phyloP scores from a whole-genome alignment of 1,284 basidiomycete genomes.

The Vanrija humicola region DNA sequence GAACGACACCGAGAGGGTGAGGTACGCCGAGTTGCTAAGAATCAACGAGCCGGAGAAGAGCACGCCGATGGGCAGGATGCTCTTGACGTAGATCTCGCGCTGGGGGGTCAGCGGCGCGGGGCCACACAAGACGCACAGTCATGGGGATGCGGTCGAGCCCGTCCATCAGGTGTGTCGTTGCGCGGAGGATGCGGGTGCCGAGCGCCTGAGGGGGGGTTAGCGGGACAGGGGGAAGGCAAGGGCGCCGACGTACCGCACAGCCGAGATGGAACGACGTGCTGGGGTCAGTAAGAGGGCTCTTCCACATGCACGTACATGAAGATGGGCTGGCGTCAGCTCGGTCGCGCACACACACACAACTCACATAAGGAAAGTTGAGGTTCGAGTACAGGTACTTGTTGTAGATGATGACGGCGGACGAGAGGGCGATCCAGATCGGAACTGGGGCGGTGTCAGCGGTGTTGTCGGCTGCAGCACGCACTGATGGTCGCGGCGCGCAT shows the following conservation, averaged over 20 bases:
- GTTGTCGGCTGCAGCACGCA: not conserved
- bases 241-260: slow-evolving; percentile 35
- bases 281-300: slow-evolving; percentile 72
- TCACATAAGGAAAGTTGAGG: slow-evolving; percentile 65
- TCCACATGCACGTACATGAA: slow-evolving; percentile 51
- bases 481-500: slow-evolving; percentile 17
- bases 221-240: not conserved
- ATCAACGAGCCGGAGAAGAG: slow-evolving; percentile 91
- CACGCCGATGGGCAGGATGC: slow-evolving; percentile 87
- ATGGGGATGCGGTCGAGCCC: slow-evolving; percentile 79
- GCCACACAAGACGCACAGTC: slow-evolving; percentile 49
- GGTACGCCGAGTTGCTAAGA: slow-evolving; percentile 89
- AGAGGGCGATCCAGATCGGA: slow-evolving; percentile 68
- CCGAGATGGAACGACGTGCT: slow-evolving; percentile 53
- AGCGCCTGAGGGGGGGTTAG: slow-evolving; percentile 59
- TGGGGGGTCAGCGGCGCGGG: slow-evolving; percentile 13
- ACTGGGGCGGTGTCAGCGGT: slow-evolving; percentile 21
- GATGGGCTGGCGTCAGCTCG: slow-evolving; percentile 35
- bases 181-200: slow-evolving; percentile 80
- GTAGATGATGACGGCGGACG: slow-evolving; percentile 88
- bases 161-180: slow-evolving; percentile 80
- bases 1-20: slow-evolving; percentile 80
- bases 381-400: slow-evolving; percentile 88
- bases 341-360: slow-evolving; percentile 3
- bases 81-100: slow-evolving; percentile 72